phyloP scores from a whole-genome alignment of 2,329 filamentous ascomycete species.

The Fusarium torreyae region DNA sequence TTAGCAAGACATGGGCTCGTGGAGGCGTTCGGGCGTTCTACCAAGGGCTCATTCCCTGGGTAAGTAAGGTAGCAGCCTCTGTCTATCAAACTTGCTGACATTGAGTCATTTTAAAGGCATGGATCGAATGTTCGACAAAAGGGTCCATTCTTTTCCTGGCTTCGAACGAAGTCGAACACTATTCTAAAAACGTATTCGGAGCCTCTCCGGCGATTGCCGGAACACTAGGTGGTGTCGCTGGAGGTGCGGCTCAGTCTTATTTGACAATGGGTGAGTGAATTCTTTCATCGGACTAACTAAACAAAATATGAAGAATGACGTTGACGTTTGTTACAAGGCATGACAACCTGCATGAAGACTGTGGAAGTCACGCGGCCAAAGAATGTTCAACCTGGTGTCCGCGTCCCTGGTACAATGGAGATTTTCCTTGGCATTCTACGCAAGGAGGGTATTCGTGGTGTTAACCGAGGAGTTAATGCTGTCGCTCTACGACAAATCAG shows the following conservation, averaged over 20 bases:
- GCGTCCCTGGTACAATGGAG: background rate
- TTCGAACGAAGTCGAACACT: background rate
- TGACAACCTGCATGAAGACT: conserved; percentile 3
- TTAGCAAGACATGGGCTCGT: conserved; percentile 1
- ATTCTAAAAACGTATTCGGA: background rate
- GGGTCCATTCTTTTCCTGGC: background rate
- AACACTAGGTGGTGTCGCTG: background rate
- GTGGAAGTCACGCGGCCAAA: background rate
- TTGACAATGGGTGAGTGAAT: conserved; percentile 1
- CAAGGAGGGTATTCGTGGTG: background rate
- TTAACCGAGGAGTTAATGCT: background rate
- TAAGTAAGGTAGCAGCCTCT: background rate
- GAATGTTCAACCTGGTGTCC: background rate
- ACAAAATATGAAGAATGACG: background rate
- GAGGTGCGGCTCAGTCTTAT: background rate
- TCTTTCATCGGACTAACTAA: background rate
- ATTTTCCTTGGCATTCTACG: background rate
- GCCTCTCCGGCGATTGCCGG: background rate
- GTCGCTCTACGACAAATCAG: background rate
- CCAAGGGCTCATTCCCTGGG: conserved; percentile 5
- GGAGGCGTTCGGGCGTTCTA: background rate
- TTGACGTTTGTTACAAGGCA: background rate
- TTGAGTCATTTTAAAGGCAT: background rate
- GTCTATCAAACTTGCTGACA: background rate
- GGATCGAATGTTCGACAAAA: conserved; percentile 2